phyloP scores from a whole-genome alignment of 2,329 filamentous ascomycete genomes.

The Monosporascus cannonballus region DNA sequence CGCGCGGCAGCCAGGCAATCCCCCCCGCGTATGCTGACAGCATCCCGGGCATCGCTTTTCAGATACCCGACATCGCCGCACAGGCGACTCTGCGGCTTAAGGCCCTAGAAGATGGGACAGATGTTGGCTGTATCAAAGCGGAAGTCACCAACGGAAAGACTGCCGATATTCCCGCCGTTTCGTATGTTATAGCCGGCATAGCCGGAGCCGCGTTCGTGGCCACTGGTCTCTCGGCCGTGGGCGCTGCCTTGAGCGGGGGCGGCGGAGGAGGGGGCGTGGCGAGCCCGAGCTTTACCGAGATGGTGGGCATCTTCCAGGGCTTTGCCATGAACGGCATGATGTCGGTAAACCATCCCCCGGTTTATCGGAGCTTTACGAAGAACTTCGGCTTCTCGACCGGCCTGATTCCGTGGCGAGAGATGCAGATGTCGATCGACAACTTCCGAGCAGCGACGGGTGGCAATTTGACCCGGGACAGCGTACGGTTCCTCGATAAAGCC shows the following conservation, averaged over 20 bases:
- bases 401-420: conserved; percentile 71
- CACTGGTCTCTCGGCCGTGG: conserved; percentile 64
- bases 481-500: conserved; percentile 66
- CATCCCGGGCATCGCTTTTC: conserved; percentile 86
- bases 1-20: conserved; percentile 65
- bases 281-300: conserved; percentile 80
- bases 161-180: conserved; percentile 65
- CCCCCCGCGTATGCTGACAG: conserved; percentile 63
- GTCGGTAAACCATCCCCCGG: conserved; percentile 77
- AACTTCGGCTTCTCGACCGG: conserved; percentile 93
- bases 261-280: conserved; percentile 54
- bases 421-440: conserved; percentile 77
- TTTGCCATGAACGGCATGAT: conserved; percentile 97
- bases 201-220: conserved; percentile 77
- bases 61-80: conserved; percentile 83
- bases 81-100: conserved; percentile 73
- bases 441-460: conserved; percentile 80
- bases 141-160: conserved; percentile 84
- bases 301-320: conserved; percentile 85
- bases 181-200: conserved; percentile 77
- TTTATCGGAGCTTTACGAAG: conserved; percentile 84
- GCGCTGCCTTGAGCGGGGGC: conserved; percentile 50
- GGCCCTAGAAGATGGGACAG: conserved; percentile 48
- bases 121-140: conserved; percentile 78
- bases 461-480: conserved; percentile 75